Evolutionary conservation across 2,329 filamentous ascomycete species (phyloP), one percentile per base, ranked within the genome.

Genomic region (Apiospora rasikravindrae): DNA sequence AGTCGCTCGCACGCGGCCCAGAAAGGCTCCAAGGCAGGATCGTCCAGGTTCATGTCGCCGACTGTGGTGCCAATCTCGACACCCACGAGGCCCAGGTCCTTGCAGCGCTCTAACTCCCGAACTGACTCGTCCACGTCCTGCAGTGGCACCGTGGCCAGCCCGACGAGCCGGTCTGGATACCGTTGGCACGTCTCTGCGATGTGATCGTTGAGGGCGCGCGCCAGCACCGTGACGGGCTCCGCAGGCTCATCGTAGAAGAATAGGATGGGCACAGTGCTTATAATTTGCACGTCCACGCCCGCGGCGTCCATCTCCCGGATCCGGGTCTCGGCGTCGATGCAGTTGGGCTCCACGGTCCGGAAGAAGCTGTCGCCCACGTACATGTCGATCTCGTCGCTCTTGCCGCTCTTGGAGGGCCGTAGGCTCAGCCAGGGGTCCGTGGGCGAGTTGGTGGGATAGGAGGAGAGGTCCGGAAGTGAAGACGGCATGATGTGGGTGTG

Each of bases 391-490:
- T 77, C 71, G 53, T 74, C 76, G 13, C 70, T 57, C n/a, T 75
- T 71, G 72, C 74, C 74, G 44, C 76, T 75, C 24, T 73, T 57
- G 42, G 75, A 71, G 1, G 76, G 77, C 33, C 74, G 76, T 73
- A 81, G 77, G 45, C 76, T 74, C 0, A 80, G 78, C 80, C 78
- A 81, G 47, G 77, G 74, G 73, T 78, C 84, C 75, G 83, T 81
- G 2, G 79, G 83, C 40, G 81, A 83, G 16, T 84, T 84, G 76
- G 83, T 82, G n/a, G 85, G 84, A 68, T 86, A 85, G 73, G 83
- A 82, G 71, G 77, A 82, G 66, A 84, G 82, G 51, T 77, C 85
- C 14, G 81, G 77, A 10, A 86, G 82, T 8, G 77, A 76, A 2
- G 76, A 72, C 14, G 81, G 81, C 81, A 82, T 82, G 70, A 82